Conservation (phyloP, 768 basidiomycete species). For the Lactarius sanguifluus region DNA sequence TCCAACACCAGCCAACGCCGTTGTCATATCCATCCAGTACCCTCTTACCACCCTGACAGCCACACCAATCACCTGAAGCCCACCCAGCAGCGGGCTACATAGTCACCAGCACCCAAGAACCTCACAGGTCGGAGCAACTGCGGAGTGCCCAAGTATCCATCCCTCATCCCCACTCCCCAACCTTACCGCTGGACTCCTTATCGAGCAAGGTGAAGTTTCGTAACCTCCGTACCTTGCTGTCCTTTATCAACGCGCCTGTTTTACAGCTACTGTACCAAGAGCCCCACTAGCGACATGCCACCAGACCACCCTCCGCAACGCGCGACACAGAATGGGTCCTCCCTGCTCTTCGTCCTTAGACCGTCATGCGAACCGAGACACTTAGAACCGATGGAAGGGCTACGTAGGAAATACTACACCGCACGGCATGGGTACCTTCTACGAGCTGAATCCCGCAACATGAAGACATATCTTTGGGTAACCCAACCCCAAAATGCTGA, state of each 20-base stretch:
- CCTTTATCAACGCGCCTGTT: background rate
- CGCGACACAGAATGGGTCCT: background rate
- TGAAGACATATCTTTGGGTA: background rate
- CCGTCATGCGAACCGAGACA: background rate
- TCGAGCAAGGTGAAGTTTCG: background rate
- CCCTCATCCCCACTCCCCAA: background rate
- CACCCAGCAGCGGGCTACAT: too few relatives aligned
- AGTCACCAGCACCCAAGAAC: too few relatives aligned
- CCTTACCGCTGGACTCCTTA: background rate
- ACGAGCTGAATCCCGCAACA: background rate
- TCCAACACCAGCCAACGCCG: background rate
- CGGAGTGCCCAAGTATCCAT: too few relatives aligned
- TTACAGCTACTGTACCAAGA: too few relatives aligned
- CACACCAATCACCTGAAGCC: too few relatives aligned
- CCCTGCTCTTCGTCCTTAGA: background rate
- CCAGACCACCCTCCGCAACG: background rate
- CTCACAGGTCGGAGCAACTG: too few relatives aligned
- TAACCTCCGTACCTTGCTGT: background rate
- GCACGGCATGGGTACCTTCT: background rate
- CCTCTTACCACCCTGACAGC: background rate
- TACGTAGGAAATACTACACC: background rate
- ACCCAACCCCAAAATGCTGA: background rate
- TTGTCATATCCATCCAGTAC: background rate
- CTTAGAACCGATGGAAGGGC: background rate
- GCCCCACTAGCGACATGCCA: background rate